Conservation (phyloP, 2,329 filamentous ascomycete genomes). For the Ophiostoma australiae region DNA sequence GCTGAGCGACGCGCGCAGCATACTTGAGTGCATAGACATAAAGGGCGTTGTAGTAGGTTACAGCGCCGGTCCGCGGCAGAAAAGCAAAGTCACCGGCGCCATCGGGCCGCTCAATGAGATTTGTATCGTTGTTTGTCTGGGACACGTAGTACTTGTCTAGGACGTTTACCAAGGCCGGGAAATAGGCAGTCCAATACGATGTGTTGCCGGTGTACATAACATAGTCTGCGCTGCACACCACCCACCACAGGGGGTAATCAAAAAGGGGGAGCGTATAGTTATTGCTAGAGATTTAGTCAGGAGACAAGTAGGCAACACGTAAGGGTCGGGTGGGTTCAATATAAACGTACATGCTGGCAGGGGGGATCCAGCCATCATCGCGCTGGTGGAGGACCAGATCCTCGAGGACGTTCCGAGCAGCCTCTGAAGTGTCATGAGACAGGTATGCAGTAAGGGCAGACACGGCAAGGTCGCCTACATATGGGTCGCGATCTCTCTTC, state of each 20-base stretch:
- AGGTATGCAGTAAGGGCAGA: constrained; percentile 46
- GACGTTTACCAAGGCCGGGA: constrained; percentile 38
- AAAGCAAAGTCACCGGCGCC: constrained; percentile 51
- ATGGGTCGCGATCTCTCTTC: constrained; percentile 50
- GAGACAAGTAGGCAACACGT: not conserved
- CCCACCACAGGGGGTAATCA: constrained; percentile 52
- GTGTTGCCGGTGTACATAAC: constrained; percentile 47
- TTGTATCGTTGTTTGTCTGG: constrained; percentile 38
- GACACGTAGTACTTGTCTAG: constrained; percentile 45
- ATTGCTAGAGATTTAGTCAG: constrained; percentile 29
- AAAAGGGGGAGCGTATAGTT: constrained; percentile 46
- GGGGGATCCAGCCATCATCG: constrained; percentile 50
- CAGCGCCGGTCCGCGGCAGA: constrained; percentile 42
- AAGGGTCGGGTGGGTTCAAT: not conserved
- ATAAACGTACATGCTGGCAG: constrained; percentile 45
- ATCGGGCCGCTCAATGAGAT: constrained; percentile 40
- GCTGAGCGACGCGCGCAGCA: constrained; percentile 41
- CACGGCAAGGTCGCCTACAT: constrained; percentile 49
- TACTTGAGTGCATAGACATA: constrained; percentile 44
- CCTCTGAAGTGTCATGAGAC: constrained; percentile 40
- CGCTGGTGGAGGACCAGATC: constrained; percentile 48
- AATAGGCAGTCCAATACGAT: constrained; percentile 41
- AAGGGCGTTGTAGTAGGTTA: constrained; percentile 51
- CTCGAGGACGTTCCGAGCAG: constrained; percentile 44
- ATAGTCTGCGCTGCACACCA: constrained; percentile 45